Conservation (phyloP, 768 basidiomycete species). For the Amanita phalloides region DNA sequence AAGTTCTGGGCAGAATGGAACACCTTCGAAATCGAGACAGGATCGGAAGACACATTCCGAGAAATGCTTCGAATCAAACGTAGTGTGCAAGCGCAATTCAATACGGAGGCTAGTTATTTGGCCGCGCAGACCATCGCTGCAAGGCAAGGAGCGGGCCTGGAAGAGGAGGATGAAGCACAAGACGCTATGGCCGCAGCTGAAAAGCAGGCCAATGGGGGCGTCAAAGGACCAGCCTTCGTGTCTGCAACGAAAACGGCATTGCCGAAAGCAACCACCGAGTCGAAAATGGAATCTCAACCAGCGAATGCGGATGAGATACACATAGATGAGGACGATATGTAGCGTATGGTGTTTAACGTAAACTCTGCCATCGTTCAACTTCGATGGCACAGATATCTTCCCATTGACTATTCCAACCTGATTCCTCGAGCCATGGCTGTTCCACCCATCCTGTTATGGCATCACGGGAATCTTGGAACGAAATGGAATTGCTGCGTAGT, state of each 20-base stretch:
- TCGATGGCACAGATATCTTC: constrained; percentile 73
- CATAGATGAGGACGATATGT: constrained; percentile 74
- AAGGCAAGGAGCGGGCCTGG: constrained; percentile 41
- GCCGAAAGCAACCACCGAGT: constrained; percentile 25
- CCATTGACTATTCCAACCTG: constrained; percentile 63
- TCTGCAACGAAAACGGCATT: constrained; percentile 50
- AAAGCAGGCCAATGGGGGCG: constrained; percentile 39
- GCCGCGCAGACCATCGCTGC: constrained; percentile 83
- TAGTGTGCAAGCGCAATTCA: constrained; percentile 97
- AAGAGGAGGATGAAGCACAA: constrained; percentile 28
- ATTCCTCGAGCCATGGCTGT: constrained; percentile 56
- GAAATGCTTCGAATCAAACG: constrained; percentile 95
- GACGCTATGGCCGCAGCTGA: constrained; percentile 90
- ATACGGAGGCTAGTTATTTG: constrained; percentile 90
- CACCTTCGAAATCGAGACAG: constrained; percentile 94
- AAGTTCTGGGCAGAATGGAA: constrained; percentile 98
- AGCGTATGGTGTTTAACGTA: constrained; percentile 10
- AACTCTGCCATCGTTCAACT: constrained; percentile 55
- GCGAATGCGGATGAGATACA: constrained; percentile 78
- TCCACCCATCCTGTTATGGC: constrained; percentile 58
- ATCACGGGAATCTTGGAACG: constrained; percentile 61
- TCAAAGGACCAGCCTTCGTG: constrained; percentile 65
- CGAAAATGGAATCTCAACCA: constrained; percentile 16
- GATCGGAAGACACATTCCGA: constrained; percentile 96
- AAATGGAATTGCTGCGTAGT: constrained; percentile 52